Base-by-base conservation (phyloP, 306 rosid species). In the Quercus wislizeni region DNA sequence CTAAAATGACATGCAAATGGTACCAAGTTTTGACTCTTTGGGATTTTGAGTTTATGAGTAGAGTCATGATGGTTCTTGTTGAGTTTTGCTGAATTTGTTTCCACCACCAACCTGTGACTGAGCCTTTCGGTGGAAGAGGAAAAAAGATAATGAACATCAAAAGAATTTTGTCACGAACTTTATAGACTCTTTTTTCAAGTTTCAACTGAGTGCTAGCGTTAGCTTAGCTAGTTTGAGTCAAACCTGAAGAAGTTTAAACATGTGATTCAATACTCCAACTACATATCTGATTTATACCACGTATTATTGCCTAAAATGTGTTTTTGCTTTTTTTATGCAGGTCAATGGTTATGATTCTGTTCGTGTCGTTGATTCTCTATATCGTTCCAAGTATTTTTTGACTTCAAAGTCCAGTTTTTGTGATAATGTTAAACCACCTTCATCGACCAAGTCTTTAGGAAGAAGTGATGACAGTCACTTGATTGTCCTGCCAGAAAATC, bases 311-410 rank as follows among this genome's bases (percentile, higher is more conserved):
- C 12, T 57, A 4, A 30, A 68, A 69, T 70, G 33, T 71, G 41
- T 75, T 54, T 21, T 80, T 33, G 52, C 61, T 67, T 30, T 71
- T 19, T 21, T 52, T 83, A 18, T 75, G 25, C 91, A 95, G 98
- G 99, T 93, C 79, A 91, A 92, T 89, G 97, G 93, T 76, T 95
- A 87, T 85, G 90, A 88, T 83, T 82, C 90, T 76, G 85, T 89
- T 21, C 92, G 90, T 41, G 79, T 90, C 61, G 91, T 95, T 46
- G 97, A 95, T 90, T 87, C 85, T 73, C 79, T 89, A 64, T 95
- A 89, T 81, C 82, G 84, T 71, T 84, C 88, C 80, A 93, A 91
- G 91, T 95, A 95, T 84, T 91, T 86, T 83, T 81, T 95, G 90
- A 87, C 93, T 71, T 78, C 89, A 7, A 49, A 31, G 21, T 81